phyloP scores from a whole-genome alignment of 768 basidiomycete species.

The Termitomyces sp. region DNA sequence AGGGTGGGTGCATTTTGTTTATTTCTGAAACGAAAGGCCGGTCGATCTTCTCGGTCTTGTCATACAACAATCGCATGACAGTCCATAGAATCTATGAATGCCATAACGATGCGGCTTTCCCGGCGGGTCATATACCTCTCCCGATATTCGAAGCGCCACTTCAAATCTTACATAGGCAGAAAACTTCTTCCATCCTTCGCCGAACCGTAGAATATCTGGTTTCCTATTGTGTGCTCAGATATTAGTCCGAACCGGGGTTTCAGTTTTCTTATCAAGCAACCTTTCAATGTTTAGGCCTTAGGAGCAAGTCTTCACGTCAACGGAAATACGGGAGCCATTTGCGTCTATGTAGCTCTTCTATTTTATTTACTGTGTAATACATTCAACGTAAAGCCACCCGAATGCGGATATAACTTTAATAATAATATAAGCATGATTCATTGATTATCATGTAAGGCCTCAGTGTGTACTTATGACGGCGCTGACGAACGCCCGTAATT shows the following conservation, averaged over 20 bases:
- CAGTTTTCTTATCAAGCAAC: neutral
- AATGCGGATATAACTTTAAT: neutral
- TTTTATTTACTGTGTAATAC: neutral
- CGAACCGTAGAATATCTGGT: too few relatives aligned
- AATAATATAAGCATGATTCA: neutral
- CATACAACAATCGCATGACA: neutral
- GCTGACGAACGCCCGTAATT: neutral
- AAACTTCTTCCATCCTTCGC: neutral
- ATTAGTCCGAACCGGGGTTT: neutral
- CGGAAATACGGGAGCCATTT: neutral
- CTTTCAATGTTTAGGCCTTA: neutral
- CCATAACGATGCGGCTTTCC: neutral
- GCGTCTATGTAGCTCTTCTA: neutral
- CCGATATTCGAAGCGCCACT: neutral
- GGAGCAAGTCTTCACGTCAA: neutral
- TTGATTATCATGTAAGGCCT: neutral
- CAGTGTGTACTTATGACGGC: neutral
- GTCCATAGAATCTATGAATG: neutral
- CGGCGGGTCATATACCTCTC: neutral
- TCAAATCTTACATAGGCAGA: neutral
- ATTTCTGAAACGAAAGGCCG: neutral
- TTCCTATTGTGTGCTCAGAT: neutral
- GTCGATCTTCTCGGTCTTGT: neutral
- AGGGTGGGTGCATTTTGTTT: neutral
- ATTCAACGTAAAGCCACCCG: neutral